These are phyloP conservation scores for Verticillium nubilum DNA, from an alignment of 2,329 filamentous ascomycete genomes.

Conservation along the genomic window DNA sequence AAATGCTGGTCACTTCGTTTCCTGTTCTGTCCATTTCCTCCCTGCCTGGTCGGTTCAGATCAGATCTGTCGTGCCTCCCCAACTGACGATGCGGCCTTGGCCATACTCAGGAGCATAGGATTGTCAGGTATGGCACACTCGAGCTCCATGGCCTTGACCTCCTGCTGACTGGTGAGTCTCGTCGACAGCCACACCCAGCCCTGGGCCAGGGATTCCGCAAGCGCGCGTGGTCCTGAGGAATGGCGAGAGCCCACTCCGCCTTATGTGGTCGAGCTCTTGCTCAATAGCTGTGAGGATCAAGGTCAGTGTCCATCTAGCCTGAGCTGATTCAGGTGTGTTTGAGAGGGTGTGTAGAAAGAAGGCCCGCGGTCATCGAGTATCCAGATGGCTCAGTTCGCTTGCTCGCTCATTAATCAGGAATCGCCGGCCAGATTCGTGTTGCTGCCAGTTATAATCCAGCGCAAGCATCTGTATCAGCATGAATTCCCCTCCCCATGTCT, in stretches of 20 bases:
- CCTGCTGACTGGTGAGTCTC: not conserved
- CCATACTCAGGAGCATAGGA: no score
- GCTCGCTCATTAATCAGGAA: not conserved
- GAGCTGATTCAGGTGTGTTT: not conserved
- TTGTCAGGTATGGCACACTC: no score
- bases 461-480: not conserved
- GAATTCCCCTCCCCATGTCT: not conserved
- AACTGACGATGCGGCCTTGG: no score
- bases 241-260: not conserved
- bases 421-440: not conserved
- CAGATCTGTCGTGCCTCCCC: no score
- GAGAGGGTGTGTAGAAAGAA: not conserved
- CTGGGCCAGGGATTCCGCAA: not conserved
- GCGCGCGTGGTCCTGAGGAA: not conserved
- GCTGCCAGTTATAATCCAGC: not conserved
- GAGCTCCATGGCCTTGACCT: not conserved
- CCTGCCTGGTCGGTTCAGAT: no score
- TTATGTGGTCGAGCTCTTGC: not conserved
- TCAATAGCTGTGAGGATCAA: not conserved
- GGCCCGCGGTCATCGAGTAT: not conserved
- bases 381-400: not conserved
- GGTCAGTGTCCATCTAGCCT: not conserved
- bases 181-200: not conserved
- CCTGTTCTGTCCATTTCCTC: no score
- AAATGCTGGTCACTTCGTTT: no score